These are phyloP conservation scores for Adenanthera pavonina DNA, from an alignment of 306 rosid genomes.

Conservation along the genomic window DNA sequence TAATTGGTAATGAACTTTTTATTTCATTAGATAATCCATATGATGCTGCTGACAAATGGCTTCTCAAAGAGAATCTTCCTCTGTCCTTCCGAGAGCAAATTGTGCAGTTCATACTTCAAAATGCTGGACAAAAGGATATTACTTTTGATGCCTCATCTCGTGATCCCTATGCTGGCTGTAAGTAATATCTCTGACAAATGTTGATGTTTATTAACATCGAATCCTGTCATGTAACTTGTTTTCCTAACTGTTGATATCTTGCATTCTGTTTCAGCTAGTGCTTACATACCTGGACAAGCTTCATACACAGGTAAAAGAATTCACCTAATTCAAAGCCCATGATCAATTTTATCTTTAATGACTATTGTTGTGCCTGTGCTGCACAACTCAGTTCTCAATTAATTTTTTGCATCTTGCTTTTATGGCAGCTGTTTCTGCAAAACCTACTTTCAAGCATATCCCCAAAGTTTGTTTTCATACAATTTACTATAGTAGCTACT, in stretches of 20 bases:
- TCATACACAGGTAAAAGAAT: conserved; percentile 62
- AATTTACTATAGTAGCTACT: conserved; percentile 31
- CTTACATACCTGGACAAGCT: conserved; percentile 84
- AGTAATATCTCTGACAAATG: conserved; percentile 43
- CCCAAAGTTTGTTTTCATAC: conserved; percentile 76
- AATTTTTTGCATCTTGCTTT: conserved; percentile 25
- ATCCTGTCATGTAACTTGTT: conserved; percentile 34
- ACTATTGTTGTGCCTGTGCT: conserved; percentile 24
- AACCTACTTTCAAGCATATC: conserved; percentile 85
- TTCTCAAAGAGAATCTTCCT: conserved; percentile 88
- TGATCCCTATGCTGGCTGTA: conserved; percentile 93
- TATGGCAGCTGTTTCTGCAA: conserved; percentile 56
- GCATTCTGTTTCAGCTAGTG: conserved; percentile 66
- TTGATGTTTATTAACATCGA: conserved; percentile 28
- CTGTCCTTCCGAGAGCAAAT: conserved; percentile 90
- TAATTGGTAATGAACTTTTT: conserved; percentile 20
- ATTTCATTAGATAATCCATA: conserved; percentile 80
- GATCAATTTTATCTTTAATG: conserved; percentile 13
- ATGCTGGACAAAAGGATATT: conserved; percentile 77
- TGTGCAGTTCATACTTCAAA: conserved; percentile 91
- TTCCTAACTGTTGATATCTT: conserved; percentile 16
- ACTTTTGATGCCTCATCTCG: conserved; percentile 76
- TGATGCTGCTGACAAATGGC: conserved; percentile 92
- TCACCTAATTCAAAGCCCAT: conserved; percentile 13
- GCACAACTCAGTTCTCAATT: conserved; percentile 27